phyloP scores from a whole-genome alignment of 2,329 filamentous ascomycete species.

The Trichoderma afroharzianum region DNA sequence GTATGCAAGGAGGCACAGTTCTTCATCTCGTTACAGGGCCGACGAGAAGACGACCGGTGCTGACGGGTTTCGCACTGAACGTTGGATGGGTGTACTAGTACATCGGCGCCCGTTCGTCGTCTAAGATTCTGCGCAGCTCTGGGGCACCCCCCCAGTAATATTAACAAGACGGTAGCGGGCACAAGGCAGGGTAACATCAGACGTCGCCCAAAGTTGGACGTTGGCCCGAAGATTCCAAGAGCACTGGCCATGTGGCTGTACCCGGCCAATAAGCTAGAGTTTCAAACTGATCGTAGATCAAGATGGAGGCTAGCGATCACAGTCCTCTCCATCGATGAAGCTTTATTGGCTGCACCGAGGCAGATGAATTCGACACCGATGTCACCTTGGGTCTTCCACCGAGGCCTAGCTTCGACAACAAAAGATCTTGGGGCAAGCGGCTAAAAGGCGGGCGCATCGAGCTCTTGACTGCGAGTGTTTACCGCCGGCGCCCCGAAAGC shows the following conservation, averaged over 20 bases:
- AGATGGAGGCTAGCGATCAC: slow-evolving; percentile 4
- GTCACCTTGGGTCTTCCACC: neutral
- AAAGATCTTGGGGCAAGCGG: neutral
- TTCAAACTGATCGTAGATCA: slow-evolving; percentile 14
- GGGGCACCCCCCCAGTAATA: neutral
- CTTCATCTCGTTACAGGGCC: neutral
- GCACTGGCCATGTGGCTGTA: slow-evolving; percentile 12
- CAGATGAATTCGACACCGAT: neutral
- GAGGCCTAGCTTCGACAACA: neutral
- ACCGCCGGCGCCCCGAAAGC: neutral
- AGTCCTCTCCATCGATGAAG: neutral
- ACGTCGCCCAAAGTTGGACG: neutral
- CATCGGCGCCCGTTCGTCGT: neutral
- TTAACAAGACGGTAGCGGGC: neutral
- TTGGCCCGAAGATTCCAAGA: neutral
- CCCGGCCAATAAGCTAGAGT: neutral
- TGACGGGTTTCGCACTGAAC: neutral
- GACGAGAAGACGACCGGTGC: neutral
- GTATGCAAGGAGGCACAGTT: neutral
- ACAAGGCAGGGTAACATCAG: neutral
- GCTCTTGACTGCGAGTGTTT: neutral
- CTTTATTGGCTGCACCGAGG: neutral
- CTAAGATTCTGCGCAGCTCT: neutral
- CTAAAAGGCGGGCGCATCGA: neutral
- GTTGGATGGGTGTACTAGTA: neutral